Conservation (phyloP, 306 rosid species). For the Senna tora region DNA sequence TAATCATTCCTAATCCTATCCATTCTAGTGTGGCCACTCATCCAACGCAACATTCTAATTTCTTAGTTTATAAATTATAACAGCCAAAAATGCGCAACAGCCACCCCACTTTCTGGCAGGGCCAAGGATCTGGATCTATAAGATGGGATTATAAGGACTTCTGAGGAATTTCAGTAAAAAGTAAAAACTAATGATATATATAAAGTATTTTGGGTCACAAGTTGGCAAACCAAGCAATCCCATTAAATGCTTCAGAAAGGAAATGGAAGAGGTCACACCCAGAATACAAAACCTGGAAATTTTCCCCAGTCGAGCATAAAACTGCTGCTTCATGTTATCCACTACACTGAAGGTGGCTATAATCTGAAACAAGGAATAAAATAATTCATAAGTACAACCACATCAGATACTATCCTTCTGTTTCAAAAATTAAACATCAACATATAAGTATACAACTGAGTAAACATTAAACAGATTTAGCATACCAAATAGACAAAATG, state of each 20-base stretch:
- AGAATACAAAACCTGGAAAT: conserved; percentile 60
- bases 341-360: conserved; percentile 95
- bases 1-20: too few species aligned
- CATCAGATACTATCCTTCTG: conserved; percentile 15
- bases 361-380: conserved; percentile 64
- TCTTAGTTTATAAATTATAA: background rate
- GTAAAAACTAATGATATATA: conserved; percentile 3
- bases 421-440: conserved; percentile 30
- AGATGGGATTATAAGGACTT: conserved; percentile 10
- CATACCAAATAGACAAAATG: conserved; percentile 15
- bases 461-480: conserved; percentile 15
- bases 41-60: too few species aligned
- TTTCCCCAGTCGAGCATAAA: conserved; percentile 66
- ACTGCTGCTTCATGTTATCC: conserved; percentile 92
- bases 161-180: background rate
- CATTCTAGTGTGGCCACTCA: too few species aligned
- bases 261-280: background rate
- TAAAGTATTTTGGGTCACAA: conserved; percentile 19
- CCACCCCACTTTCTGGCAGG: too few species aligned
- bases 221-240: conserved; percentile 7
- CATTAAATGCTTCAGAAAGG: conserved; percentile 25
- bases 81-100: background rate
- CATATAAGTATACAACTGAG: background rate
- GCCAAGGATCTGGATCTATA: background rate
- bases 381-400: conserved; percentile 5